Conservation (phyloP, 2,329 filamentous ascomycete species). For the Lachnellula willkommii region DNA sequence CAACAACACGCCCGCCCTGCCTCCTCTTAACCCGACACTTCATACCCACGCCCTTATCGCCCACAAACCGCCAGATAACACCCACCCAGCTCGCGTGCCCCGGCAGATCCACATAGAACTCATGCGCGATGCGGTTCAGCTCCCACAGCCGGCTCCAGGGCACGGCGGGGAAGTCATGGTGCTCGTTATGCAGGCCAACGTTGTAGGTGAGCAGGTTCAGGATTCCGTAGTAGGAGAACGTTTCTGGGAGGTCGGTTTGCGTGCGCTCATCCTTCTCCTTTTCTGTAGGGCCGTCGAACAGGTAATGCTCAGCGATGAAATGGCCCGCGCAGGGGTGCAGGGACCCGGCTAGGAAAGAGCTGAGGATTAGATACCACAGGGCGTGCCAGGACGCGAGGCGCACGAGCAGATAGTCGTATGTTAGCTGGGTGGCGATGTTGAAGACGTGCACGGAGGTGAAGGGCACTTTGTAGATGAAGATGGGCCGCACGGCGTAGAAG, state of each 20-base stretch:
- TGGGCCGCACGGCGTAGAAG: slow-evolving; percentile 94
- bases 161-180: slow-evolving; percentile 96
- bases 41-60: slow-evolving; percentile 82
- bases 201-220: slow-evolving; percentile 95
- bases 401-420: slow-evolving; percentile 70
- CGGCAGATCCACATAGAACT: slow-evolving; percentile 88
- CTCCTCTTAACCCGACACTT: slow-evolving; percentile 91
- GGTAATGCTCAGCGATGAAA: slow-evolving; percentile 97
- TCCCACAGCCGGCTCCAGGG: slow-evolving; percentile 84
- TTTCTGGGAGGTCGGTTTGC: slow-evolving; percentile 68
- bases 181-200: slow-evolving; percentile 95
- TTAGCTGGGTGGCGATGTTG: slow-evolving; percentile 72
- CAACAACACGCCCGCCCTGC: slow-evolving; percentile 61
- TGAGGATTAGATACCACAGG: slow-evolving; percentile 77
- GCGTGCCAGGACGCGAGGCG: slow-evolving; percentile 56
- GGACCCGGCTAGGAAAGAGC: slow-evolving; percentile 87
- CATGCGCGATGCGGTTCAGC: slow-evolving; percentile 73
- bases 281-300: slow-evolving; percentile 56
- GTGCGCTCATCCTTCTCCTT: slow-evolving; percentile 47
- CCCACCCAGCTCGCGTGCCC: slow-evolving; percentile 85
- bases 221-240: slow-evolving; percentile 92
- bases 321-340: slow-evolving; percentile 93
- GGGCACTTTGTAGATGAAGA: slow-evolving; percentile 86
- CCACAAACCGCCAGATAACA: slow-evolving; percentile 93
- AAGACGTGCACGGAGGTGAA: slow-evolving; percentile 78